These are phyloP conservation scores for Annulohypoxylon truncatum DNA, from an alignment of 2,329 filamentous ascomycete species.

Conservation along the genomic window DNA sequence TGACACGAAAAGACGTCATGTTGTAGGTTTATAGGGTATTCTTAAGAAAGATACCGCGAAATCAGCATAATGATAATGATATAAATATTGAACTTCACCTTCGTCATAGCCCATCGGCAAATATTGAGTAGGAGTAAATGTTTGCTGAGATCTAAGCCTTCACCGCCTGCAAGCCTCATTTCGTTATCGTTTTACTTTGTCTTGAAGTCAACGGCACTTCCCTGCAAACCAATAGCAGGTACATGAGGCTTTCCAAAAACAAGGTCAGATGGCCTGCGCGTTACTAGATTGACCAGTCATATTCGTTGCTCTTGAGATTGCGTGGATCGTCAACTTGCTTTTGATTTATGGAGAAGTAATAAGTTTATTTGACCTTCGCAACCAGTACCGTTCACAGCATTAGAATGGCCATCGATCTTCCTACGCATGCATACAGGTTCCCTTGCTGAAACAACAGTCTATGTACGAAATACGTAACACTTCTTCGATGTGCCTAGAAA, in stretches of 20 bases:
- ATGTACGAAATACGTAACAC: too few relatives aligned
- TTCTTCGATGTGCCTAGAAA: not conserved
- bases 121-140: not conserved
- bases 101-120: not conserved
- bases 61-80: slow-evolving; percentile 23
- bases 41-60: slow-evolving; percentile 11
- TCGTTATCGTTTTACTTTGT: not conserved
- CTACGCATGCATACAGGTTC: too few relatives aligned
- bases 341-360: not conserved
- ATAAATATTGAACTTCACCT: not conserved
- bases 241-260: not conserved
- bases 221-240: not conserved
- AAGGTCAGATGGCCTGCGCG: not conserved
- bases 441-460: too few relatives aligned
- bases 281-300: not conserved
- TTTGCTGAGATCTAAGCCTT: not conserved
- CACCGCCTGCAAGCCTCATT: not conserved
- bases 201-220: not conserved
- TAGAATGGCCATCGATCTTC: too few relatives aligned
- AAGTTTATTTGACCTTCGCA: not conserved
- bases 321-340: not conserved
- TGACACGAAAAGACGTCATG: not conserved
- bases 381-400: too few relatives aligned
- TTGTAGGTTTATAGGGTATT: slow-evolving; percentile 15
- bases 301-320: not conserved